Percentiles rank a stretch among this genome's conserved stretches.
Conservation (phyloP, 306 rosid genomes). For the Malus domestica region ASM211411v1 NC_041799.1:33261501-33262000, state of each 20-base stretch:
- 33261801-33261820: too few species aligned
- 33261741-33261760: not conserved
- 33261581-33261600: slow-evolving; percentile 59
- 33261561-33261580: slow-evolving; percentile 82
- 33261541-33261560: slow-evolving; percentile 51
- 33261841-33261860: too few species aligned
- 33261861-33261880: too few species aligned
- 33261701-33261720: not conserved
- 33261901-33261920: too few species aligned
- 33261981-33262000: too few species aligned
- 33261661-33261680: slow-evolving; percentile 52
- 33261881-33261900: too few species aligned
- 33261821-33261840: too few species aligned
- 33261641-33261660: slow-evolving; percentile 38
- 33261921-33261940: too few species aligned
- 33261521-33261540: slow-evolving; percentile 47
- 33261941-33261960: too few species aligned
- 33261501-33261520: not conserved
- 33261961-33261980: too few species aligned
- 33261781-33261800: too few species aligned
- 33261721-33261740: not conserved
- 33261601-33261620: slow-evolving; percentile 68
- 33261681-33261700: slow-evolving; percentile 46
- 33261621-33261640: slow-evolving; percentile 56
- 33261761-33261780: too few species aligned